A percentile compares a stretch with the other conserved stretches of the same genome.
phyloP scores from a whole-genome alignment of 257 asterid species.

The Solanum acaule region DNA sequence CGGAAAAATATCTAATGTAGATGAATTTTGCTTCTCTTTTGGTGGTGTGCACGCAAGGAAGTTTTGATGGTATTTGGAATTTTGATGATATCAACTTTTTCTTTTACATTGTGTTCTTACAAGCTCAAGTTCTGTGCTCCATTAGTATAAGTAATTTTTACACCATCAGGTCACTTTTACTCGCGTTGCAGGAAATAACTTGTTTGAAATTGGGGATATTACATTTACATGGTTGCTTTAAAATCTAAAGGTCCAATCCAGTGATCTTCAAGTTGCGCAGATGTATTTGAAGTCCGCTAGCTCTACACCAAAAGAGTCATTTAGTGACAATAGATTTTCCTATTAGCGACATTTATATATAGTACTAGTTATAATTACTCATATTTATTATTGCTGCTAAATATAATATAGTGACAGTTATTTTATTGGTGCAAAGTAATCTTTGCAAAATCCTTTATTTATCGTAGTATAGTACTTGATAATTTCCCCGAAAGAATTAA shows the following conservation, averaged over 20 bases:
- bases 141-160: background rate
- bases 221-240: background rate
- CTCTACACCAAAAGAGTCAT: too few species aligned
- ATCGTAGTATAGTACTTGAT: background rate
- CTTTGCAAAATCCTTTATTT: too few species aligned
- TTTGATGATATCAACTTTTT: too few species aligned
- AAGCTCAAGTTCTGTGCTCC: background rate
- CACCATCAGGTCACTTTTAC: background rate
- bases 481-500: too few species aligned
- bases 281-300: too few species aligned
- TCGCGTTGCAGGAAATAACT: background rate
- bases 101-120: background rate
- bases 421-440: too few species aligned
- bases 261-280: background rate
- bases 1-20: background rate
- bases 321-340: too few species aligned
- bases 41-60: background rate
- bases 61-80: background rate
- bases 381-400: too few species aligned
- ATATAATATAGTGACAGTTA: too few species aligned
- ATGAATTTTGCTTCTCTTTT: background rate
- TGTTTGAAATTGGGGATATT: background rate
- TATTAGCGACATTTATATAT: too few species aligned
- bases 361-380: too few species aligned
- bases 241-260: background rate